phyloP scores from a whole-genome alignment of 345 rosid genomes.

The Eucalyptus viminalis region DNA sequence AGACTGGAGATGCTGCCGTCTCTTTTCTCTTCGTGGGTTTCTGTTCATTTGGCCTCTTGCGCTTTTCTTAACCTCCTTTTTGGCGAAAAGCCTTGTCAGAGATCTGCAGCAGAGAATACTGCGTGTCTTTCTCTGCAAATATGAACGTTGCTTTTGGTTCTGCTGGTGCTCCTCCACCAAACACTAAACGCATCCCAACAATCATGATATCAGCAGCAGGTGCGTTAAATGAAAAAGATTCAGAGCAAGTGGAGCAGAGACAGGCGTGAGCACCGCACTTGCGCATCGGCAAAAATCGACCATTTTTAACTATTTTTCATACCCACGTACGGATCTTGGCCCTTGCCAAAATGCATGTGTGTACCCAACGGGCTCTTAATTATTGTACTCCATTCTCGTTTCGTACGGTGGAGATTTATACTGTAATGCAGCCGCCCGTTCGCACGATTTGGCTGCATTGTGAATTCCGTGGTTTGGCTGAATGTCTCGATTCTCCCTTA shows the following conservation, averaged over 20 bases:
- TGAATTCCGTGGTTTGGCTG: background rate
- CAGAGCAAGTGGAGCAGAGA: background rate
- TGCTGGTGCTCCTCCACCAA: background rate
- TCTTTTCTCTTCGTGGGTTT: background rate
- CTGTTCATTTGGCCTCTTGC: background rate
- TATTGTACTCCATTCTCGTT: background rate
- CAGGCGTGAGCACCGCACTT: background rate
- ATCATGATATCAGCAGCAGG: background rate
- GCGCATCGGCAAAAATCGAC: background rate
- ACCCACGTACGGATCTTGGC: background rate
- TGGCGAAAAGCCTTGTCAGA: background rate
- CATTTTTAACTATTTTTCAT: background rate
- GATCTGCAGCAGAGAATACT: background rate
- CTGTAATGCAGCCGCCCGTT: accelerated
- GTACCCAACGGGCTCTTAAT: background rate
- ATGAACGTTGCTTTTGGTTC: background rate
- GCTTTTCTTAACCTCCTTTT: background rate
- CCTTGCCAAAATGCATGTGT: background rate
- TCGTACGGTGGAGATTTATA: background rate
- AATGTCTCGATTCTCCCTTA: background rate
- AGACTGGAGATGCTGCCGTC: background rate
- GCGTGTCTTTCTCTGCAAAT: background rate
- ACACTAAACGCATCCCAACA: background rate
- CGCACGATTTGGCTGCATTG: background rate
- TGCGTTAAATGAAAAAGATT: background rate